Evolutionary conservation across 2,329 filamentous ascomycete genomes (phyloP).

Genomic region (Talaromyces islandicus): DNA sequence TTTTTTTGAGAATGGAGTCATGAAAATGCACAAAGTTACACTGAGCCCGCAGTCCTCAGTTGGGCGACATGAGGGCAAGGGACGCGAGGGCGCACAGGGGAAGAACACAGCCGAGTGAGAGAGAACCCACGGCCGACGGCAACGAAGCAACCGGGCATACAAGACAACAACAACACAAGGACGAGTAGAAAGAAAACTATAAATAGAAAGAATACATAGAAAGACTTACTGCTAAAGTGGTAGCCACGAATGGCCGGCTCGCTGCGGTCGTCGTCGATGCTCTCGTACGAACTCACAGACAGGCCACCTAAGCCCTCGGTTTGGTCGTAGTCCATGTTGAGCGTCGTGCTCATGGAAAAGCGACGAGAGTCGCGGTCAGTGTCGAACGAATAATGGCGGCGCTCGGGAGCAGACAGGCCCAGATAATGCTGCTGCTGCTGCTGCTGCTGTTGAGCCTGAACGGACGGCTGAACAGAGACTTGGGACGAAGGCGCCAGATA

Average conservation of each 20-base stretch:
- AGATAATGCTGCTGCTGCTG: background rate
- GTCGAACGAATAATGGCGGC: conserved; percentile 34
- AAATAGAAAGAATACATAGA: background rate
- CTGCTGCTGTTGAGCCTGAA: background rate
- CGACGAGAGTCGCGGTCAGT: conserved; percentile 18
- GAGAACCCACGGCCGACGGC: background rate
- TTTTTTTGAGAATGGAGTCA: background rate
- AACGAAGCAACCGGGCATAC: background rate
- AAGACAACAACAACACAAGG: too few species aligned
- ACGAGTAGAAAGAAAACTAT: background rate
- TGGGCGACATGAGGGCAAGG: too few species aligned
- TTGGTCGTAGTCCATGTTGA: conserved; percentile 33
- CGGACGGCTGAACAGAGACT: background rate
- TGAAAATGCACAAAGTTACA: background rate
- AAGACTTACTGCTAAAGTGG: conserved; percentile 37
- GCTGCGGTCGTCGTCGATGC: conserved; percentile 35
- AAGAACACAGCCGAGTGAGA: background rate
- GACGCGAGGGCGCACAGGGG: background rate
- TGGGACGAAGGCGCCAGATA: conserved; percentile 1
- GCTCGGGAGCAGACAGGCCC: background rate
- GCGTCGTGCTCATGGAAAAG: conserved; percentile 15
- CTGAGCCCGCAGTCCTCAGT: background rate
- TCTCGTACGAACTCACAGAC: conserved; percentile 37
- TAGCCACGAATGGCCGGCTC: conserved; percentile 29
- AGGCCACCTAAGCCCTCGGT: conserved; percentile 36